Base-by-base conservation (phyloP, 768 basidiomycete genomes). In the Xerocomus brunneocitrinus region DNA sequence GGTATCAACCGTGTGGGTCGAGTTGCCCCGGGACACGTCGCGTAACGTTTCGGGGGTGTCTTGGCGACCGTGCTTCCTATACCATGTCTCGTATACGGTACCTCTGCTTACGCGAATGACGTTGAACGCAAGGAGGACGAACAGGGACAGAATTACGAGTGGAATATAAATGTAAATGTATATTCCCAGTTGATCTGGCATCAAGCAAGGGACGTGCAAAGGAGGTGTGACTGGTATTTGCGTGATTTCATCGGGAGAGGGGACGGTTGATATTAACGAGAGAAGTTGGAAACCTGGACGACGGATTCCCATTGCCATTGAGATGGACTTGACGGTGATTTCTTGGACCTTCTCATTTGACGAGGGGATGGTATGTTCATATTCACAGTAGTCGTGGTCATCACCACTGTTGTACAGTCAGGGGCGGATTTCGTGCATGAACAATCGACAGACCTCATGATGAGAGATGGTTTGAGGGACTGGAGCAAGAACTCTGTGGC, bases 361-460 rank as follows among this genome's bases (percentile, higher is more conserved):
- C 5, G 55, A 58, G 25, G 57, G 53, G 49, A 68, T 65, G 57
- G 70, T 59, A 67, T 85, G 82, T 65, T 74, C 74, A 63, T 84
- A 82, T 73, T 90, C 90, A 69, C 95, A 98, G 58, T 95, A 92
- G 62, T 98, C 95, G 66, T 97, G 94, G 64, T 98, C 94, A 68
- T 98, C 93, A 5, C 91, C 95, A 59, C 90, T 92, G 51, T 38
- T 40, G 54, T 35, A 52, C 36, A 30, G 45, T 58, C 49, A 58
- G 59, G 8, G 27, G 31, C 47, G 30, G 25, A 32, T 47, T 45
- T 25, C 3, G 28, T 42, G 10, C 12, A n/a, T 14, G 22, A 45
- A 53, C 25, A 44, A 19, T 28, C 10, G 44, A 59, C 74, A 53
- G 59, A 88, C 88, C 89, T 93, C 69, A 92, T 87, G 32, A 95